These are phyloP conservation scores for Plasmodium knowlesi DNA, from an alignment of 169 alveolate species.

Conservation along the genomic window DNA sequence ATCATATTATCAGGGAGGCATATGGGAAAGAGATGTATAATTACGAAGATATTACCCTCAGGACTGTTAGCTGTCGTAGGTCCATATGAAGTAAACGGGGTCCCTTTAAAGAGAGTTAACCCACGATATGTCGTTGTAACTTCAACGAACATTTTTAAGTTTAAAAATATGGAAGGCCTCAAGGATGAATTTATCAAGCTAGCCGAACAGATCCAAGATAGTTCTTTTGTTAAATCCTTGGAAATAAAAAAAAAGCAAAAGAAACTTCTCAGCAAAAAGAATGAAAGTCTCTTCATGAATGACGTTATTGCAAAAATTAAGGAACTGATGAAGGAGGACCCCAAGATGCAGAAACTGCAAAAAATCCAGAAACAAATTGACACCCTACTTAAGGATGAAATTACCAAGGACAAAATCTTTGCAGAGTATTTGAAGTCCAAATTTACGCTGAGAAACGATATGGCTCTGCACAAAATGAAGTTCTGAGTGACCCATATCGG, in stretches of 20 bases:
- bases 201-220: slow-evolving; percentile 80
- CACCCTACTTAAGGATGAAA: slow-evolving; percentile 79
- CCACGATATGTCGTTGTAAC: slow-evolving; percentile 97
- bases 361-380: slow-evolving; percentile 84
- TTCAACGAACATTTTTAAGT: slow-evolving; percentile 90
- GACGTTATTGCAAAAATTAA: slow-evolving; percentile 80
- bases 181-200: slow-evolving; percentile 77
- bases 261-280: slow-evolving; percentile 83
- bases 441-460: slow-evolving; percentile 92
- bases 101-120: slow-evolving; percentile 97
- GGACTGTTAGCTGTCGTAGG: slow-evolving; percentile 97
- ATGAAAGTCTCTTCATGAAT: slow-evolving; percentile 85
- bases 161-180: slow-evolving; percentile 83
- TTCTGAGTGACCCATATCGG: slow-evolving; percentile 81
- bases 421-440: slow-evolving; percentile 89
- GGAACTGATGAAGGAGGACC: slow-evolving; percentile 72
- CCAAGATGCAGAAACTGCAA: slow-evolving; percentile 51
- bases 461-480: slow-evolving; percentile 92
- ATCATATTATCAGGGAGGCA: slow-evolving; percentile 96
- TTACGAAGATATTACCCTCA: slow-evolving; percentile 93
- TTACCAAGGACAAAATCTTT: slow-evolving; percentile 81
- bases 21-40: slow-evolving; percentile 98
- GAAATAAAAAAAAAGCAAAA: slow-evolving; percentile 86
- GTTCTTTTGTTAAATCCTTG: slow-evolving; percentile 83
- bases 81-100: slow-evolving; percentile 97